Percentiles rank a stretch among this genome's conserved stretches.
Evolutionary conservation across 805 yeast genomes (phyloP).

Genomic region (Saccharomyces cerevisiae): DNA sequence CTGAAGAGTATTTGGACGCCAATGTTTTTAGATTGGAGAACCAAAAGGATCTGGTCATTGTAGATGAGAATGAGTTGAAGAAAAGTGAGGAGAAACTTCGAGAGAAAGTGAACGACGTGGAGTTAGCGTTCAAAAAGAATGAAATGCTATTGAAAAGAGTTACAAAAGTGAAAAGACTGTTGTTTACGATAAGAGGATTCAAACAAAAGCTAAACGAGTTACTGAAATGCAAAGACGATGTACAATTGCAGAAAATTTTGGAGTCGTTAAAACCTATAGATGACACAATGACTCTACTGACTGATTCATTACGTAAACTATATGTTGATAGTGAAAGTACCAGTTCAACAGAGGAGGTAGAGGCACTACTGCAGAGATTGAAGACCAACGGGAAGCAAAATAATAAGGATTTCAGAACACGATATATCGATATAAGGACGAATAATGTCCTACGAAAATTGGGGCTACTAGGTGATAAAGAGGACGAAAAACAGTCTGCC

Average conservation of each 20-base stretch:
- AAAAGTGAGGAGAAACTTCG: conserved; percentile 10
- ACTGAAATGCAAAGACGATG: conserved; percentile 7
- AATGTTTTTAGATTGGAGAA: conserved; percentile 66
- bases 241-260: conserved; percentile 10
- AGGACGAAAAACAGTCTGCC: background rate
- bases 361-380: background rate
- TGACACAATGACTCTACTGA: conserved; percentile 21
- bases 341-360: conserved; percentile 19
- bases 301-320: conserved; percentile 18
- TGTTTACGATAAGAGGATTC: conserved; percentile 19
- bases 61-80: conserved; percentile 6
- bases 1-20: conserved; percentile 50
- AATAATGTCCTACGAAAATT: background rate
- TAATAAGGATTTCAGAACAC: background rate
- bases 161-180: conserved; percentile 9
- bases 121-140: conserved; percentile 14
- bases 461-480: background rate
- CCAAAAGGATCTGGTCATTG: conserved; percentile 45
- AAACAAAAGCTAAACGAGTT: conserved; percentile 9
- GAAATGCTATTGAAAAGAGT: conserved; percentile 12
- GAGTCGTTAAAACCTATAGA: conserved; percentile 23
- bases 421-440: background rate
- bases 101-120: conserved; percentile 17
- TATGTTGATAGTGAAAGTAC: conserved; percentile 22
- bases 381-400: background rate